Evolutionary conservation across 441 rosid genomes (phyloP), one percentile per base, ranked within the genome.

Genomic region (Corymbia calophylla): DNA sequence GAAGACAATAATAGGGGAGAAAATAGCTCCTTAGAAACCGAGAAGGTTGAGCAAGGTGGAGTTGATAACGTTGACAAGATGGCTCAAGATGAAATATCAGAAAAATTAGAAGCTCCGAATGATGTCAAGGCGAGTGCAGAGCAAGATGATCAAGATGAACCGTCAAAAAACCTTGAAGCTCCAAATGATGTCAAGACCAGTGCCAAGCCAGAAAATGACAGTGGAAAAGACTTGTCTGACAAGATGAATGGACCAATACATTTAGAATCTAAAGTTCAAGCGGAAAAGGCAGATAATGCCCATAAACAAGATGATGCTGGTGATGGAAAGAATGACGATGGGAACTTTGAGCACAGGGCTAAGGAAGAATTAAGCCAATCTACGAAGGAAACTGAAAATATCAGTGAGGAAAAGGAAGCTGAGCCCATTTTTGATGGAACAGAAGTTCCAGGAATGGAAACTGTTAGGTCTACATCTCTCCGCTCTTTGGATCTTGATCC

Each of bases 391-490:
- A 51, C 82, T 27, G 88, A 48, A 17, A 25, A 49, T 82, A 53
- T 86, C 86, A 62, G 56, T n/a, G 94, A 89, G 87, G 92, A 92
- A 87, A 88, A 91, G 86, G 94, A 92, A 55, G 84, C 89, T 18
- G 94, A 93, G 90, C 95, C 95, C 1, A 91, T 93, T 86, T 93
- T 93, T 92, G 94, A 92, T 92, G 95, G 95, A 88, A 92, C 92
- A 35, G 95, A 94, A 90, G 89, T 92, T 91, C 94, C 93, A 77
- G 95, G 89, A 84, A 90, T 90, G 93, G 94, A 94, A 93, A 91
- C 91, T 90, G 73, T 90, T 25, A 89, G 88, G 86, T 90, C 91
- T 88, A 53, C 87, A 60, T 93, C 96, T 90, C 64, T 88, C 54
- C 90, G 53, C n/a, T 92, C 93, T 27, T 87, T 84, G 64, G 95